phyloP scores from a whole-genome alignment of 345 rosid genomes.

The Brassica juncea region DNA sequence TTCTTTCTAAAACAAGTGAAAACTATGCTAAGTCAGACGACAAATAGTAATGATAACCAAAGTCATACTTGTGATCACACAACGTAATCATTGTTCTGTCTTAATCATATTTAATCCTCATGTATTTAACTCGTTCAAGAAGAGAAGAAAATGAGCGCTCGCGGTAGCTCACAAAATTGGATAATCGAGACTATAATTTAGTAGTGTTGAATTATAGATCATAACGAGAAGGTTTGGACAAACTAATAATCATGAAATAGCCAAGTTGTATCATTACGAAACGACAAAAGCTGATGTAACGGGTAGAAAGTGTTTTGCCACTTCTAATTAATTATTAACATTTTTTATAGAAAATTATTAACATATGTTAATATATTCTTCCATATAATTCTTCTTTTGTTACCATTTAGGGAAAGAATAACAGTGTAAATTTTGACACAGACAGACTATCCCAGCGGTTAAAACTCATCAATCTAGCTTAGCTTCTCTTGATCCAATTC shows the following conservation, averaged over 20 bases:
- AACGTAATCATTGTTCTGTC: constrained; percentile 12
- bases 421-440: constrained; percentile 10
- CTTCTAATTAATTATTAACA: constrained; percentile 16
- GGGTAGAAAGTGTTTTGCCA: constrained; percentile 37
- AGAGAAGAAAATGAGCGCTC: constrained; percentile 21
- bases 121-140: constrained; percentile 25
- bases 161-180: constrained; percentile 2
- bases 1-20: background rate
- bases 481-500: background rate
- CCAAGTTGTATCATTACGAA: constrained; percentile 25
- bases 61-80: constrained; percentile 31
- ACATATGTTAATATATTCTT: constrained; percentile 8
- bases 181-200: constrained; percentile 9
- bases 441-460: background rate
- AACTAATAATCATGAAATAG: constrained; percentile 3
- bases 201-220: background rate
- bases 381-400: constrained; percentile 8
- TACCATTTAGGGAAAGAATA: background rate
- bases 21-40: background rate
- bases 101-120: background rate
- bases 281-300: constrained; percentile 35
- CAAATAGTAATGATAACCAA: constrained; percentile 24
- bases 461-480: background rate
- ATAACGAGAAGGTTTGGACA: background rate
- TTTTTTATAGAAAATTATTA: background rate